phyloP scores from a whole-genome alignment of 2,329 filamentous ascomycete genomes.

The Claviceps capensis region DNA sequence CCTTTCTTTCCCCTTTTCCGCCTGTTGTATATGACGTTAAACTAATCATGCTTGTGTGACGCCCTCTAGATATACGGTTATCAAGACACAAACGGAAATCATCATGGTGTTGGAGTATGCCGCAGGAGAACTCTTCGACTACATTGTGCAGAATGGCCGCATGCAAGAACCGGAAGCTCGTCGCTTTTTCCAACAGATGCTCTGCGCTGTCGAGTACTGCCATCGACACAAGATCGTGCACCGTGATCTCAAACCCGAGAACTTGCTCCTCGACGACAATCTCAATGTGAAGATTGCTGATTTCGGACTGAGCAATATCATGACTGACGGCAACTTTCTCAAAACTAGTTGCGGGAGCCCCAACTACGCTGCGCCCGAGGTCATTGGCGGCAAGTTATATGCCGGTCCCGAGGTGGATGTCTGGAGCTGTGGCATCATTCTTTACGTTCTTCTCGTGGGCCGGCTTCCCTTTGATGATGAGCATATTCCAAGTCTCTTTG shows the following conservation, averaged over 20 bases:
- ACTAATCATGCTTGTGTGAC: not conserved
- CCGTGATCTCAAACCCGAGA: constrained; percentile 93
- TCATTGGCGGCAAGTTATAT: constrained; percentile 95
- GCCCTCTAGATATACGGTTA: constrained; percentile 68
- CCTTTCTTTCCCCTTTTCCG: not conserved
- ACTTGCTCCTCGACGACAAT: constrained; percentile 83
- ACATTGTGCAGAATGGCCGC: constrained; percentile 86
- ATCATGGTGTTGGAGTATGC: constrained; percentile 99
- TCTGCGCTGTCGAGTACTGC: constrained; percentile 97
- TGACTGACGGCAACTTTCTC: constrained; percentile 98
- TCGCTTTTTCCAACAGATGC: constrained; percentile 97
- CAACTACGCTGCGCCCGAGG: constrained; percentile 95
- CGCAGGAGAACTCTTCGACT: constrained; percentile 92
- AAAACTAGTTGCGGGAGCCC: constrained; percentile 97
- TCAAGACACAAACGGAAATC: constrained; percentile 86
- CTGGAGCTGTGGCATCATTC: constrained; percentile 90
- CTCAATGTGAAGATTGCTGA: constrained; percentile 99
- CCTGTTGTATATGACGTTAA: not conserved
- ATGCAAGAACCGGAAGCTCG: constrained; percentile 88
- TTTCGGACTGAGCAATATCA: constrained; percentile 97
- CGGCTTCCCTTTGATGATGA: constrained; percentile 94
- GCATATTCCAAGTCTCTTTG: constrained; percentile 92
- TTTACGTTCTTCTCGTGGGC: constrained; percentile 70
- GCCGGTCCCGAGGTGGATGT: constrained; percentile 96
- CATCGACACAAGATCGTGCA: constrained; percentile 98